Conservation (phyloP, 352 stramenopile genomes). For the Phytophthora pisi region DNA sequence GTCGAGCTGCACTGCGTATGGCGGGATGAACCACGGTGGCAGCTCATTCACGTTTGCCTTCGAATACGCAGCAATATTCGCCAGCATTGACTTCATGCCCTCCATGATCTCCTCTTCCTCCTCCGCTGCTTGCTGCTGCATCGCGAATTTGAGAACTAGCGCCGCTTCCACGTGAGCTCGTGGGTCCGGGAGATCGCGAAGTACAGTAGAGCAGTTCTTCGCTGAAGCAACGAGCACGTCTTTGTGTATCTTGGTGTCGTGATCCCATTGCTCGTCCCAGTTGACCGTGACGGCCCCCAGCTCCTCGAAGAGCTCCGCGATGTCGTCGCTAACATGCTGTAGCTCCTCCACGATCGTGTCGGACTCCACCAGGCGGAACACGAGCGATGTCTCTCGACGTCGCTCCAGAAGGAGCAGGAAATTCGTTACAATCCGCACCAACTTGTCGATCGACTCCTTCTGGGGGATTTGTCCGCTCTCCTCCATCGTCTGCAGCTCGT, state of each 20-base stretch:
- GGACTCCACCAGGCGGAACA: neutral
- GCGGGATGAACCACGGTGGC: conserved; percentile 15
- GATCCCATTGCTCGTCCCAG: conserved; percentile 6
- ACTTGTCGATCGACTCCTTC: neutral
- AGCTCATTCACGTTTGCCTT: neutral
- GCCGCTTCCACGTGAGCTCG: neutral
- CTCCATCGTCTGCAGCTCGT: conserved; percentile 8
- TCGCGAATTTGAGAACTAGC: conserved; percentile 2
- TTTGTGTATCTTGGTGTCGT: neutral
- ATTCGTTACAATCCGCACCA: neutral
- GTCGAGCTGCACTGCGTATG: conserved; percentile 20
- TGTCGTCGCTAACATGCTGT: neutral
- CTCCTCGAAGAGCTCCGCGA: neutral
- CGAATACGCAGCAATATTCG: neutral
- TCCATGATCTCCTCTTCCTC: neutral
- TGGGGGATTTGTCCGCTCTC: neutral
- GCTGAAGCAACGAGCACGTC: conserved; percentile 4
- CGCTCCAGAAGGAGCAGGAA: neutral
- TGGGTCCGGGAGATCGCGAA: neutral
- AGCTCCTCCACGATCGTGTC: neutral
- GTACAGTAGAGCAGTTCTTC: neutral
- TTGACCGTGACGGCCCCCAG: neutral
- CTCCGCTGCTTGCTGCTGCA: neutral
- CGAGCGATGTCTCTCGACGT: neutral
- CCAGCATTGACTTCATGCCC: neutral